Conservation (phyloP, 352 stramenopile species). For the Phytopythium aichiense region DNA sequence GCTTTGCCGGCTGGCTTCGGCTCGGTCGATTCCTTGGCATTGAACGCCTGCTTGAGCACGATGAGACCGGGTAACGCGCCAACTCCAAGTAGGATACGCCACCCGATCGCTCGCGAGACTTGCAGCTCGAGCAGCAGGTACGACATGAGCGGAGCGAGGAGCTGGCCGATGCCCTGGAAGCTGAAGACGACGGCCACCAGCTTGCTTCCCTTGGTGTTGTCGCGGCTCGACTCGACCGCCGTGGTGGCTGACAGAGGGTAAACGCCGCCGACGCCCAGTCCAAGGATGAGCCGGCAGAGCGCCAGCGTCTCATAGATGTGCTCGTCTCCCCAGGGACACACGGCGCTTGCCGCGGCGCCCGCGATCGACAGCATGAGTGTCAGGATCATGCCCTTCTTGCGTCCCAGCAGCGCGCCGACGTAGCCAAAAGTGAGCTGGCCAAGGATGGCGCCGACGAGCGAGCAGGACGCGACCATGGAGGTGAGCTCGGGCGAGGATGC, state of each 20-base stretch:
- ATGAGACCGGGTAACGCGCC: slow-evolving; percentile 56
- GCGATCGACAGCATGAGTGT: slow-evolving; percentile 69
- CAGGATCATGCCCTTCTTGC: slow-evolving; percentile 71
- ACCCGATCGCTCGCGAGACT: slow-evolving; percentile 29
- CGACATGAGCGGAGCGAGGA: slow-evolving; percentile 52
- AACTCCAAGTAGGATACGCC: slow-evolving; percentile 49
- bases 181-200: slow-evolving; percentile 62
- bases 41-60: slow-evolving; percentile 47
- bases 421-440: slow-evolving; percentile 82
- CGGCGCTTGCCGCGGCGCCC: slow-evolving; percentile 45
- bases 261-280: slow-evolving; percentile 73
- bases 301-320: slow-evolving; percentile 65
- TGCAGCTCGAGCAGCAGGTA: slow-evolving; percentile 53
- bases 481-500: slow-evolving; percentile 46
- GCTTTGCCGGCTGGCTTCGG: not conserved
- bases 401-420: slow-evolving; percentile 59
- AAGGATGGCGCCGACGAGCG: slow-evolving; percentile 72
- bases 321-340: slow-evolving; percentile 51
- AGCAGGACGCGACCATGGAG: slow-evolving; percentile 65
- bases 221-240: slow-evolving; percentile 42
- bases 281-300: slow-evolving; percentile 64
- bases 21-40: slow-evolving; percentile 31
- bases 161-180: slow-evolving; percentile 58
- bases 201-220: slow-evolving; percentile 56
- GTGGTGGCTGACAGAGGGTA: slow-evolving; percentile 80